A percentile compares a stretch with the other conserved stretches of the same genome.
phyloP scores from a whole-genome alignment of 257 asterid genomes.

The Solanum virginianum region DNA sequence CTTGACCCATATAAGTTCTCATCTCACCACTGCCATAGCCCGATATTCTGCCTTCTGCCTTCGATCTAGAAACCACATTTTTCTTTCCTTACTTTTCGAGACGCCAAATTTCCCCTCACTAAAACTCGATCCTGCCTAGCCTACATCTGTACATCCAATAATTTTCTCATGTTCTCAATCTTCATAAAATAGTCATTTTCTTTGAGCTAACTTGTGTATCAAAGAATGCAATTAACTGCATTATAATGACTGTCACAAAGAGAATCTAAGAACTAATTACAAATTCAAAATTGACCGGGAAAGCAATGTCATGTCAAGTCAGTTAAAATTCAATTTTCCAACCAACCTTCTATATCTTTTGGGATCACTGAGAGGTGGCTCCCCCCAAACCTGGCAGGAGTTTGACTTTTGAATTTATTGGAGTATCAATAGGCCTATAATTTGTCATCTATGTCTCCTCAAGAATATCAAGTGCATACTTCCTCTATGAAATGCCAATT shows the following conservation, averaged over 20 bases:
- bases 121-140: neutral
- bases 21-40: neutral
- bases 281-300: neutral
- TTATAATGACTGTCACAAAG: neutral
- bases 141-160: neutral
- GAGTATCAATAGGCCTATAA: neutral
- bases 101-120: neutral
- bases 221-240: neutral
- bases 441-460: neutral
- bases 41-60: neutral
- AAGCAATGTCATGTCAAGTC: neutral
- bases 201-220: neutral
- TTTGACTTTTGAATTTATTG: neutral
- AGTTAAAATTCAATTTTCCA: neutral
- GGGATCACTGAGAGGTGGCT: neutral
- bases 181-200: neutral
- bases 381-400: neutral
- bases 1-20: neutral
- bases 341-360: neutral
- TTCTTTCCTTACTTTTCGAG: neutral
- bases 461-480: neutral
- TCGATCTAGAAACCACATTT: neutral
- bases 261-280: neutral
- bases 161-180: neutral
- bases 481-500: neutral